Percentiles rank a stretch among this genome's conserved stretches.
phyloP scores from a whole-genome alignment of 305 asterid genomes.

The Fraxinus xanthoxyloides region DNA sequence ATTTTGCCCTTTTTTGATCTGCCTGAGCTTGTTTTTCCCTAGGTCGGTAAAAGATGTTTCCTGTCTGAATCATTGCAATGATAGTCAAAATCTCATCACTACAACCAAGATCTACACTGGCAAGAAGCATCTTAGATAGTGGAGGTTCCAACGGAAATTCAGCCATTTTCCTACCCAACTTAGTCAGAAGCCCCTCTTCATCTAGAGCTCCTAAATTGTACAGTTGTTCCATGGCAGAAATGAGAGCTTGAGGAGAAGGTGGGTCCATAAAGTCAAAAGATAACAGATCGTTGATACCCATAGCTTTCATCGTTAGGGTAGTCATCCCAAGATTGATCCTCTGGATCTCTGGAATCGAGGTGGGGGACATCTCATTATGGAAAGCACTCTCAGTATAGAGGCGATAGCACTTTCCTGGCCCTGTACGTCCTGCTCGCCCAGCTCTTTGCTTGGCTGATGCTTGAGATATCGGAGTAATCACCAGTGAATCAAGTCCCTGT shows the following conservation, averaged over 20 bases:
- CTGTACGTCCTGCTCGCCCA: slow-evolving; percentile 85
- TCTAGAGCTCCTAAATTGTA: slow-evolving; percentile 85
- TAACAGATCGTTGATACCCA: slow-evolving; percentile 81
- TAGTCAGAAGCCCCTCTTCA: slow-evolving; percentile 87
- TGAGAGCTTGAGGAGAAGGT: slow-evolving; percentile 85
- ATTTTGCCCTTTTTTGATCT: slow-evolving; percentile 78
- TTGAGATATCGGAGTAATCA: slow-evolving; percentile 89
- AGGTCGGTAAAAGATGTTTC: slow-evolving; percentile 79
- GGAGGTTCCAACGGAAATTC: slow-evolving; percentile 94
- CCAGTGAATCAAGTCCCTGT: slow-evolving; percentile 77
- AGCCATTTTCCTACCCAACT: slow-evolving; percentile 90
- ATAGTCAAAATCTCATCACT: slow-evolving; percentile 88
- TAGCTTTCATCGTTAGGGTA: slow-evolving; percentile 78
- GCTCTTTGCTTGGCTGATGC: slow-evolving; percentile 94
- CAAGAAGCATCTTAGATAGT: slow-evolving; percentile 85
- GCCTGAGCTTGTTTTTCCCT: slow-evolving; percentile 90
- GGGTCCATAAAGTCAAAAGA: slow-evolving; percentile 95
- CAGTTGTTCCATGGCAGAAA: slow-evolving; percentile 86
- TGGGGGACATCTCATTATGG: slow-evolving; percentile 88
- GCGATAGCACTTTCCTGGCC: slow-evolving; percentile 93
- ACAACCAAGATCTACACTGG: slow-evolving; percentile 88
- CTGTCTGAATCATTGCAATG: slow-evolving; percentile 86
- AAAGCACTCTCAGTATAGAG: slow-evolving; percentile 86
- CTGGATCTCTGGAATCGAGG: slow-evolving; percentile 74
- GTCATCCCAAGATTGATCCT: slow-evolving; percentile 82